phyloP scores from a whole-genome alignment of 148 eudicot species.

The Amaranthus cruentus region DNA sequence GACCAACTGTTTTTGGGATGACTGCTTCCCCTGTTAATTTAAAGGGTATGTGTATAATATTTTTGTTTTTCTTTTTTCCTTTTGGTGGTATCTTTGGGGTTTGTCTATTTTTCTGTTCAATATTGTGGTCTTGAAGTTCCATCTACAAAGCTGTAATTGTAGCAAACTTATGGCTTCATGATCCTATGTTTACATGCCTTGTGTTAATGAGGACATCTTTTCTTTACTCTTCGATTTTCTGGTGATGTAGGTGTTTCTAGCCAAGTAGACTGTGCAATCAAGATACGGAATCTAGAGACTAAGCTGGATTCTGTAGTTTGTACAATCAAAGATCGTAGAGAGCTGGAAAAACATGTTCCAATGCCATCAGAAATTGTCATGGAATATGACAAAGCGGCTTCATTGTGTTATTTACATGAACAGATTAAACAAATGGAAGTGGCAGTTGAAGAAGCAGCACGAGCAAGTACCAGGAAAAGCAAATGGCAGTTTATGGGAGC shows the following conservation, averaged over 20 bases:
- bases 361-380: constrained; percentile 93
- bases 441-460: constrained; percentile 88
- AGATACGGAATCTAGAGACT: constrained; percentile 92
- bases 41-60: constrained; percentile 53
- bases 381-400: constrained; percentile 88
- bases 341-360: constrained; percentile 96
- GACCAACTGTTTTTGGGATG: constrained; percentile 97
- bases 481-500: constrained; percentile 99
- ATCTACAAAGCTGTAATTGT: background rate
- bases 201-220: background rate
- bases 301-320: constrained; percentile 92
- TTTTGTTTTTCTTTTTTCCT: background rate
- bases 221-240: constrained; percentile 7
- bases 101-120: background rate
- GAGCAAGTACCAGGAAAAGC: constrained; percentile 81
- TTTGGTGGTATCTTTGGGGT: background rate
- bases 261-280: constrained; percentile 96
- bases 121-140: background rate
- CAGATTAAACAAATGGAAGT: constrained; percentile 88
- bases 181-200: too few relatives aligned
- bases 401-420: constrained; percentile 86
- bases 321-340: constrained; percentile 94
- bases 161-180: too few relatives aligned
- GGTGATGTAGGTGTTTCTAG: constrained; percentile 79
- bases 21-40: constrained; percentile 98